These are phyloP conservation scores for Fagopyrum esculentum DNA, from an alignment of 148 eudicot genomes.

Conservation along the genomic window DNA sequence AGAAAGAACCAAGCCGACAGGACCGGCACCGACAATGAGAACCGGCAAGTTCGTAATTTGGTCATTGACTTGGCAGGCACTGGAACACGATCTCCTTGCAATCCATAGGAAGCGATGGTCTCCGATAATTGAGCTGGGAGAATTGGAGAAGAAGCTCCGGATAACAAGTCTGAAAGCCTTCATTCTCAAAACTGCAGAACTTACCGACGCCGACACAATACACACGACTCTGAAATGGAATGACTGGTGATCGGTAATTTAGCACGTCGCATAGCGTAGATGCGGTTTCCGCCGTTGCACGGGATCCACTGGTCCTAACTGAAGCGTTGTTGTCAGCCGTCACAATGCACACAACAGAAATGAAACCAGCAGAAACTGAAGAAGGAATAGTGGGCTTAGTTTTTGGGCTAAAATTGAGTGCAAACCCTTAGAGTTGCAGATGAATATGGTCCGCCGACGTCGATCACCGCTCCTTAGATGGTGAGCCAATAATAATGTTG, in stretches of 20 bases:
- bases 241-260: no score
- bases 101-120: background rate
- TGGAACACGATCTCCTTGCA: background rate
- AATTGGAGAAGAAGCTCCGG: background rate
- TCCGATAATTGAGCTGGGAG: background rate
- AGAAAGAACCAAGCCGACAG: conserved; percentile 84
- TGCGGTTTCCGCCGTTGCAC: background rate
- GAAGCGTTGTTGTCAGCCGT: no score
- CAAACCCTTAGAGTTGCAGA: no score
- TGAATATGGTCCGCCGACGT: no score
- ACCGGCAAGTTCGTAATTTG: conserved; percentile 57
- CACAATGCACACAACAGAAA: no score
- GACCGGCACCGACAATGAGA: conserved; percentile 93
- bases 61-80: background rate
- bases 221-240: background rate
- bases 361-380: no score
- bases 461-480: no score
- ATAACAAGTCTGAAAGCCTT: background rate
- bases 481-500: no score
- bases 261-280: background rate
- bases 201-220: background rate
- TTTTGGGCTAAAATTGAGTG: no score
- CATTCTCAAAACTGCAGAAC: background rate
- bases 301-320: background rate
- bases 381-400: no score